phyloP scores from a whole-genome alignment of 202 grass and related monocot species.

The Setaria italica region DNA sequence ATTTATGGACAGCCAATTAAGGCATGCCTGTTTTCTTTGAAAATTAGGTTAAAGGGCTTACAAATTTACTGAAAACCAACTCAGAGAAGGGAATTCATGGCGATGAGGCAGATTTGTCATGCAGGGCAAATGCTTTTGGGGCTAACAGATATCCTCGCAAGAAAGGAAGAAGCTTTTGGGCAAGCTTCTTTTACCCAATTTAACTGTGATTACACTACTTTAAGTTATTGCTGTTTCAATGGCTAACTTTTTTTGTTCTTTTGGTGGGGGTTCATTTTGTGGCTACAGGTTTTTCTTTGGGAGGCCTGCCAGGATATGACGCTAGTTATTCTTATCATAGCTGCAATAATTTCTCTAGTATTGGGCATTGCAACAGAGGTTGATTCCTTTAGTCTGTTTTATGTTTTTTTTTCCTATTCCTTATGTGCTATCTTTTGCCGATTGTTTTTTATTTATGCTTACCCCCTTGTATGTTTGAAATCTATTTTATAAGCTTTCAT shows the following conservation, averaged over 20 bases:
- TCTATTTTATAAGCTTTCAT: slow-evolving; percentile 21
- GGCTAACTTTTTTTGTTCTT: slow-evolving; percentile 13
- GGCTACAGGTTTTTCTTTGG: slow-evolving; percentile 87
- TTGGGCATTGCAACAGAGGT: slow-evolving; percentile 97
- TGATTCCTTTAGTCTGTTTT: slow-evolving; percentile 27
- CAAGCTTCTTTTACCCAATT: slow-evolving; percentile 40
- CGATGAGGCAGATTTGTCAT: slow-evolving; percentile 79
- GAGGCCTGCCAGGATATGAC: slow-evolving; percentile 94
- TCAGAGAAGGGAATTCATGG: slow-evolving; percentile 73
- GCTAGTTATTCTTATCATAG: slow-evolving; percentile 89
- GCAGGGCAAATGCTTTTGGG: slow-evolving; percentile 76
- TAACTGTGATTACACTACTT: slow-evolving; percentile 13
- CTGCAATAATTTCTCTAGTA: slow-evolving; percentile 78
- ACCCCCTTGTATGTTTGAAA: slow-evolving; percentile 5
- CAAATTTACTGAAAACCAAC: slow-evolving; percentile 76
- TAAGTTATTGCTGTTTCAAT: slow-evolving; percentile 13
- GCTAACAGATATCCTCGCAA: slow-evolving; percentile 94
- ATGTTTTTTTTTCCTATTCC: background rate
- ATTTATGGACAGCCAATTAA: slow-evolving; percentile 46
- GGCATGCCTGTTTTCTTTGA: slow-evolving; percentile 41
- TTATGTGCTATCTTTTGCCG: background rate
- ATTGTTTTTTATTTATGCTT: slow-evolving; percentile 19
- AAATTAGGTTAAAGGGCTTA: slow-evolving; percentile 77
- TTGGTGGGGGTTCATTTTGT: background rate
- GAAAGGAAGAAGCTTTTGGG: slow-evolving; percentile 90